Evolutionary conservation across 2,329 filamentous ascomycete species (phyloP).

Genomic region (Xenosphaeropsis pyriputrescens): DNA sequence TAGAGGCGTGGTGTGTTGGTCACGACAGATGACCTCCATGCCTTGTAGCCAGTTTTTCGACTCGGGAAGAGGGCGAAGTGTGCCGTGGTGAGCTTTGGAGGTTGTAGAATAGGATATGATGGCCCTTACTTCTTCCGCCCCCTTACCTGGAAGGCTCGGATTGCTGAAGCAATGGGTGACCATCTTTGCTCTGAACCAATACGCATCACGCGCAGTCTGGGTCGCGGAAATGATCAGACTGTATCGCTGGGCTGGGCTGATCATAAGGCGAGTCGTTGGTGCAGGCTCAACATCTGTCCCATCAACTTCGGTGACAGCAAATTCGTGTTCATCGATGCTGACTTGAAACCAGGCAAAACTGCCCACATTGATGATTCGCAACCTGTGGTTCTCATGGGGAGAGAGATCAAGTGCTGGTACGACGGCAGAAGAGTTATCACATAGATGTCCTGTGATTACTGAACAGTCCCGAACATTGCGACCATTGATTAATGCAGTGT

Average conservation of each 20-base stretch:
- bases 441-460: conserved; percentile 21
- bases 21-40: conserved; percentile 16
- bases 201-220: conserved; percentile 34
- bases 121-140: conserved; percentile 29
- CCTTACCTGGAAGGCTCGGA: conserved; percentile 26
- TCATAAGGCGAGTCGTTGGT: conserved; percentile 43
- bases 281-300: conserved; percentile 49
- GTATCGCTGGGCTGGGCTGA: conserved; percentile 59
- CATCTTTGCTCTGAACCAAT: conserved; percentile 52
- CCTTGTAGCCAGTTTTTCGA: conserved; percentile 28
- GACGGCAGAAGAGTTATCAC: conserved; percentile 24
- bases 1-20: conserved; percentile 25
- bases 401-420: conserved; percentile 29
- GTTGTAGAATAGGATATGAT: conserved; percentile 28
- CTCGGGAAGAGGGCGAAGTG: not conserved
- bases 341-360: conserved; percentile 61
- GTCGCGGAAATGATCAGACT: conserved; percentile 50
- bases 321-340: conserved; percentile 51
- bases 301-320: conserved; percentile 55
- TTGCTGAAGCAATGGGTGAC: conserved; percentile 43
- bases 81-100: conserved; percentile 4
- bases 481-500: conserved; percentile 31
- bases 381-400: conserved; percentile 42
- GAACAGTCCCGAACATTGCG: conserved; percentile 25
- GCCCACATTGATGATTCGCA: conserved; percentile 56